Evolutionary conservation across 2,329 filamentous ascomycete species (phyloP).

Genomic region (Aspergillus fijiensis): DNA sequence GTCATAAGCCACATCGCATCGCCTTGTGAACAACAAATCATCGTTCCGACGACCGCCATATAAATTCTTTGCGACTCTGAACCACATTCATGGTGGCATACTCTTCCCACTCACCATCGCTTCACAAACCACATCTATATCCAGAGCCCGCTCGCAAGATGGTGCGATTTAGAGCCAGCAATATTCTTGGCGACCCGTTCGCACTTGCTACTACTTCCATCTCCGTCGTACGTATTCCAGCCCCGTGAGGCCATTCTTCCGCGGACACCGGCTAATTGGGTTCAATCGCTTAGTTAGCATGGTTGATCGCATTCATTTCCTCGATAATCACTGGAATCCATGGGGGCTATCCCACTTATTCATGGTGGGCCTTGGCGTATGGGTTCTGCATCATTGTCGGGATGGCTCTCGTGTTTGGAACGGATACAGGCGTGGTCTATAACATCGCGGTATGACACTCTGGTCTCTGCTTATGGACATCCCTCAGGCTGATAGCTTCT

Average conservation of each 20-base stretch:
- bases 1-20: conserved; percentile 1
- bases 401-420: conserved; percentile 78
- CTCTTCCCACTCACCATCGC: conserved; percentile 21
- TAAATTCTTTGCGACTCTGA: conserved; percentile 9
- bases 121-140: conserved; percentile 23
- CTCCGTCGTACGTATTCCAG: conserved; percentile 66
- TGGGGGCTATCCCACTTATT: conserved; percentile 72
- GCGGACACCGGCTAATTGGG: conserved; percentile 2
- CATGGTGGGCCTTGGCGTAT: conserved; percentile 89
- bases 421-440: conserved; percentile 81
- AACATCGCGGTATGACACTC: conserved; percentile 69
- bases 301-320: conserved; percentile 87
- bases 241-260: neutral
- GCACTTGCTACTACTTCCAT: conserved; percentile 93
- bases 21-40: conserved; percentile 9
- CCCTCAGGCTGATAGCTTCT: conserved; percentile 27
- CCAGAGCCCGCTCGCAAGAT: conserved; percentile 31
- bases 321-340: conserved; percentile 70
- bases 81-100: conserved; percentile 27
- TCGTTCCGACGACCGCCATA: conserved; percentile 2
- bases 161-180: conserved; percentile 70
- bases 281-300: conserved; percentile 68
- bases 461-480: neutral
- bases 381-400: conserved; percentile 80
- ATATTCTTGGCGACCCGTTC: conserved; percentile 95